phyloP scores from a whole-genome alignment of 306 rosid species.

The Trifolium pratense region DNA sequence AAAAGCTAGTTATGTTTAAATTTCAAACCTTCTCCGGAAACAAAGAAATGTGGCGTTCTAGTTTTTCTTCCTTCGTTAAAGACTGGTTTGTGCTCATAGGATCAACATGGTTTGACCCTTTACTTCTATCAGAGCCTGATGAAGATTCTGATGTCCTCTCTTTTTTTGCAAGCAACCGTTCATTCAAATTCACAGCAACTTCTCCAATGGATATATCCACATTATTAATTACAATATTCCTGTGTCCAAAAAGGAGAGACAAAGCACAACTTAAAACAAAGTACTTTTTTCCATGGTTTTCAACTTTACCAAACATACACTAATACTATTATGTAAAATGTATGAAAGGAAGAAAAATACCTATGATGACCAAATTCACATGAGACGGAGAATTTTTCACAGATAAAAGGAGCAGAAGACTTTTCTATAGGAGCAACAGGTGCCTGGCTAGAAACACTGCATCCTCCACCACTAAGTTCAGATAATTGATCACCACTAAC shows the following conservation, averaged over 20 bases:
- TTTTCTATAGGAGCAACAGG: constrained; percentile 55
- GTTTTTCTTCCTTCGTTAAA: constrained; percentile 55
- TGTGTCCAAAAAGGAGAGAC: constrained; percentile 52
- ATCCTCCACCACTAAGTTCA: constrained; percentile 54
- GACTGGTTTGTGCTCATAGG: constrained; percentile 48
- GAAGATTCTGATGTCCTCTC: constrained; percentile 62
- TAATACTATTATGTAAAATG: constrained; percentile 19
- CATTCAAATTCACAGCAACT: constrained; percentile 71
- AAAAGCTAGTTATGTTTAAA: constrained; percentile 13
- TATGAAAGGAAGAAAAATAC: constrained; percentile 55
- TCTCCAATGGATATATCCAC: constrained; percentile 69
- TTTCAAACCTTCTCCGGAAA: constrained; percentile 89
- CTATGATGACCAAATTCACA: constrained; percentile 84
- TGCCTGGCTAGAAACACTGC: constrained; percentile 58
- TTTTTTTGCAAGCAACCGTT: constrained; percentile 64
- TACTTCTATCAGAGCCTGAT: constrained; percentile 52
- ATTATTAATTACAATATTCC: constrained; percentile 69
- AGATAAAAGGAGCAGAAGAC: constrained; percentile 56
- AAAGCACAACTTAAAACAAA: constrained; percentile 33
- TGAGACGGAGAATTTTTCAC: constrained; percentile 69
- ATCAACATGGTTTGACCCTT: constrained; percentile 51
- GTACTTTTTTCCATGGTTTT: not conserved
- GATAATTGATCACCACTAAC: constrained; percentile 59
- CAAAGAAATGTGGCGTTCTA: constrained; percentile 49
- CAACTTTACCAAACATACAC: too few species aligned